Evolutionary conservation across 495 filamentous ascomycete species (phyloP), one percentile per base, ranked within the genome.

Genomic region (Xylona heveae): DNA sequence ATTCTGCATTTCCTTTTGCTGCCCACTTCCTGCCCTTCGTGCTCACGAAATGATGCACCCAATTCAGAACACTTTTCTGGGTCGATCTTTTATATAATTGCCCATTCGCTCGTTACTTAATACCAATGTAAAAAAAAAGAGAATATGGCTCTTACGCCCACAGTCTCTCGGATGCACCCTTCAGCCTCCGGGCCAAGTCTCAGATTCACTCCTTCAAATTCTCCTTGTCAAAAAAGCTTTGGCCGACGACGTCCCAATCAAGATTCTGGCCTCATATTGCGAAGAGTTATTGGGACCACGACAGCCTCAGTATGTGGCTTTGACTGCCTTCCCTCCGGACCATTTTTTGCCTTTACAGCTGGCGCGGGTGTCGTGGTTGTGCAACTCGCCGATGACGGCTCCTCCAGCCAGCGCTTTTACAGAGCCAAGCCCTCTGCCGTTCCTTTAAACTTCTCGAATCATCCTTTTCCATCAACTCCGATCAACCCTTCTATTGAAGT

Each of bases 281-380:
- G 73, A 43, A 70, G 75, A 23, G 79, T 95, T 22, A 77, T 95
- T 42, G 84, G 84, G 10, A 84, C 82, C 12, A 90, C 84, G 8
- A 83, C 79, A 34, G 66, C 55, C 37, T 78, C 81, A 4, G 73
- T 79, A 12, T 83, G 78, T 51, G 83, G 74, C 32, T 92, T 97
- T 50, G 84, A 90, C 44, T 66, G 66, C 33, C 67, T 82, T 29
- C 61, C 74, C 10, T 68, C 74, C 20, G 68, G 64, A 30, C 54
- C 56, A 38, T 65, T 64, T 24, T 91, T 97, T 47, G 84, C 79
- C 17, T 80, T 84, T 49, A 83, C 80, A 38, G 88, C 88, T 6
- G 90, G 88, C 24, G 85, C 82, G 9, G 78, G 80, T n/a, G 88
- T 78, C 12, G 80, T 97, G 0, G 64, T 95, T n/a, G 76, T 79